These are phyloP conservation scores for Fagus sylvatica DNA, from an alignment of 306 rosid species.

Conservation along the genomic window DNA sequence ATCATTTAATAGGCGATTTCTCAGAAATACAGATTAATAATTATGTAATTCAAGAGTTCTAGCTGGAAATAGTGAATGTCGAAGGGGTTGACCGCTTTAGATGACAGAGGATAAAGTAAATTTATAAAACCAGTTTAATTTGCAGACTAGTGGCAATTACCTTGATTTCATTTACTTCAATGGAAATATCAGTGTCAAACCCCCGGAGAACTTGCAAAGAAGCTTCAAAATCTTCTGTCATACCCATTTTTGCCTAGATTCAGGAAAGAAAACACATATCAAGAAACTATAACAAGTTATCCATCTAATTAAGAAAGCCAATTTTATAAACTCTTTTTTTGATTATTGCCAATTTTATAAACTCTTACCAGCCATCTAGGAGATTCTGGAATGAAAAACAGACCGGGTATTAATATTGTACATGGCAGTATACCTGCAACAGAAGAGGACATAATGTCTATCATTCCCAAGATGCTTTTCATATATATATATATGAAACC, in stretches of 20 bases:
- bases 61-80: neutral
- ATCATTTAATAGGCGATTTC: neutral
- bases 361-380: slow-evolving; percentile 95
- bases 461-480: slow-evolving; percentile 16
- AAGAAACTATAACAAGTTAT: slow-evolving; percentile 20
- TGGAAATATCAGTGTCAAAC: slow-evolving; percentile 78
- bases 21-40: slow-evolving; percentile 14
- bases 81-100: neutral
- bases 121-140: no score
- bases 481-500: neutral
- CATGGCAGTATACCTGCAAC: slow-evolving; percentile 84
- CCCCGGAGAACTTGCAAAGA: slow-evolving; percentile 98
- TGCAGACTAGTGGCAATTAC: slow-evolving; percentile 20
- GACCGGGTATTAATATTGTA: slow-evolving; percentile 82
- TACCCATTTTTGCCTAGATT: slow-evolving; percentile 90
- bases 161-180: slow-evolving; percentile 85
- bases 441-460: slow-evolving; percentile 14
- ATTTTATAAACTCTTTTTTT: slow-evolving; percentile 33
- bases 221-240: slow-evolving; percentile 88
- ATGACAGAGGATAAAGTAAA: neutral
- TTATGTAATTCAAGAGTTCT: slow-evolving; percentile 8
- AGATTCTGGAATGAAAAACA: slow-evolving; percentile 94
- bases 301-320: slow-evolving; percentile 15
- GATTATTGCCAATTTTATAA: slow-evolving; percentile 13
- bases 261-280: slow-evolving; percentile 17